Conservation (phyloP, 148 eudicot genomes). For the Drosera capensis region DNA sequence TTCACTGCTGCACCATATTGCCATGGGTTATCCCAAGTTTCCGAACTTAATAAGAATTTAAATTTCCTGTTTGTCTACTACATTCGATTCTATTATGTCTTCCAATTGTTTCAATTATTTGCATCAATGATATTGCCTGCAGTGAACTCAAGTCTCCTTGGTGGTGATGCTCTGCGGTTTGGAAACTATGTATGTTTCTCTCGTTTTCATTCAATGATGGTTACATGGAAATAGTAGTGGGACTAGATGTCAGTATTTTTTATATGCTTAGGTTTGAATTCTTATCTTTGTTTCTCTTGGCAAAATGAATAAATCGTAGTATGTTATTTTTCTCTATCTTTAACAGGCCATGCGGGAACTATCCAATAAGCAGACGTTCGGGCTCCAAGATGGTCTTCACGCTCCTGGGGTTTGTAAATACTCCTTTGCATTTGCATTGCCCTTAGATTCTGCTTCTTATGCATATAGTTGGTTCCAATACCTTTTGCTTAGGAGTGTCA, state of each 20-base stretch:
- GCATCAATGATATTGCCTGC: conserved; percentile 14
- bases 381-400: conserved; percentile 51
- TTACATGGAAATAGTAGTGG: too few species aligned
- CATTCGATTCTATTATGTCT: not conserved
- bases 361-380: conserved; percentile 30
- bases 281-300: too few species aligned
- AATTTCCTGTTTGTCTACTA: not conserved
- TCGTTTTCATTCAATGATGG: conserved; percentile 1
- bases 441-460: not conserved
- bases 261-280: too few species aligned
- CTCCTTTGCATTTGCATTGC: not conserved
- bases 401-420: conserved; percentile 60
- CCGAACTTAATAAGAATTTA: conserved; percentile 30
- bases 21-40: conserved; percentile 46
- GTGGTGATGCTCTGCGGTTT: conserved; percentile 37
- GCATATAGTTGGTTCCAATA: too few species aligned
- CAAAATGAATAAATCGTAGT: too few species aligned
- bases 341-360: conserved; percentile 42
- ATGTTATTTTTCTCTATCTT: not conserved
- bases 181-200: conserved; percentile 35
- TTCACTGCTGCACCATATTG: conserved; percentile 46
- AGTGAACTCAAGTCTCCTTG: conserved; percentile 29
- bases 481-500: too few species aligned
- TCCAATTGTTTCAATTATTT: not conserved
- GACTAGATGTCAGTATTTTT: not conserved